phyloP scores from a whole-genome alignment of 2,329 filamentous ascomycete genomes.

The Xylaria sp. region DNA sequence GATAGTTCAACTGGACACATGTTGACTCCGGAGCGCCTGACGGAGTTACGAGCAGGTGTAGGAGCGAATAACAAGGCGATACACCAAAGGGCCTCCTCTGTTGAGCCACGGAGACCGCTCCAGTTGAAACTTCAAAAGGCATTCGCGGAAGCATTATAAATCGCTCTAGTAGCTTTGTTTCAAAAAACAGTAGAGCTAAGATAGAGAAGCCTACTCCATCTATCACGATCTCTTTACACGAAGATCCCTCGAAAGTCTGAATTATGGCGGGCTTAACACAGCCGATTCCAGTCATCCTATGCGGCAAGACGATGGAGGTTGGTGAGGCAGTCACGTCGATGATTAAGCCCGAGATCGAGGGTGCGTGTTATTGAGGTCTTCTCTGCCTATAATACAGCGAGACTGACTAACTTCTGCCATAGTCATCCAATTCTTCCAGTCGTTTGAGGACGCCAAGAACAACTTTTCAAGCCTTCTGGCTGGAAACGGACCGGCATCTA shows the following conservation, averaged over 20 bases:
- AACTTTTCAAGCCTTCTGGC: not conserved
- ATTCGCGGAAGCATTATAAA: not conserved
- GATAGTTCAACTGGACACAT: not conserved
- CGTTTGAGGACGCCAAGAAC: not conserved
- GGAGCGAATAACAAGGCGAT: no score
- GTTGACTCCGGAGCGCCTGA: not conserved
- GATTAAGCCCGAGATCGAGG: not conserved
- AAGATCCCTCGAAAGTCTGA: not conserved
- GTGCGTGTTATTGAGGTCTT: not conserved
- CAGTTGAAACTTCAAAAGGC: not conserved
- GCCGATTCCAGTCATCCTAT: not conserved
- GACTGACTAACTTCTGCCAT: not conserved
- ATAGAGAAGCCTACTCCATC: not conserved
- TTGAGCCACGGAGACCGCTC: no score
- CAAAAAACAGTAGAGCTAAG: not conserved
- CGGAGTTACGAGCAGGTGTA: no score
- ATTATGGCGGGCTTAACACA: not conserved
- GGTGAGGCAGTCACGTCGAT: not conserved
- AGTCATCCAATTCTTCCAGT: not conserved
- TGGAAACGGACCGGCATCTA: not conserved
- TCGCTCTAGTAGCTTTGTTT: not conserved
- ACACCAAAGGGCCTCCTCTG: no score
- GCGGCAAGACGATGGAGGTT: not conserved
- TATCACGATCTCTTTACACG: not conserved
- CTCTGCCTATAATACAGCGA: not conserved